Evolutionary conservation across 441 rosid genomes (phyloP).

Genomic region (Adansonia grandidieri): DNA sequence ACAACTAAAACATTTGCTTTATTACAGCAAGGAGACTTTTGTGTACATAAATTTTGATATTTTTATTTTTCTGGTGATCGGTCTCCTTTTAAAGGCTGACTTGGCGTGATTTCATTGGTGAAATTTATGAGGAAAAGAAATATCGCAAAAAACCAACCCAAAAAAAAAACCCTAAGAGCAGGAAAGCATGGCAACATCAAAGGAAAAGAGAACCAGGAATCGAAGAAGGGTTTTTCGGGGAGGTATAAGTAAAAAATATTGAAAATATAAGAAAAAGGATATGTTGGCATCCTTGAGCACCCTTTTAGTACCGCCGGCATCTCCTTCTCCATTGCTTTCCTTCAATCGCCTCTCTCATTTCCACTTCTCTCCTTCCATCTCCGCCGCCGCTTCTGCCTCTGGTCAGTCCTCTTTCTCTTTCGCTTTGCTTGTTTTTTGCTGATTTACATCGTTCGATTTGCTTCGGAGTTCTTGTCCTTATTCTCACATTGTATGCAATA

Average conservation of each 20-base stretch:
- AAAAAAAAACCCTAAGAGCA: background rate
- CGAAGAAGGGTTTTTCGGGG: background rate
- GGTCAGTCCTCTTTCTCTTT: conserved; percentile 39
- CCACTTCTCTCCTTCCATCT: conserved; percentile 27
- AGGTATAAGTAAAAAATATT: background rate
- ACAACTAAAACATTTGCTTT: no score
- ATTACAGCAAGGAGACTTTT: no score
- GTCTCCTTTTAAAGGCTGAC: background rate
- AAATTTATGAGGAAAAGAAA: background rate
- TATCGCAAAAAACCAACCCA: background rate
- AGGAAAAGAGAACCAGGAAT: background rate
- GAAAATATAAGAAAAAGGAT: conserved; percentile 10
- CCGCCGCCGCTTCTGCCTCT: conserved; percentile 31
- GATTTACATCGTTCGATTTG: background rate
- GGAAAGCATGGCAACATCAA: background rate
- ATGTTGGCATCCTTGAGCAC: conserved; percentile 40
- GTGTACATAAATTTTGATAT: no score
- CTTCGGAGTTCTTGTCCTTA: background rate
- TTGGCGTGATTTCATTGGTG: background rate
- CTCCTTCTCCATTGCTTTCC: conserved; percentile 45
- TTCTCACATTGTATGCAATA: background rate
- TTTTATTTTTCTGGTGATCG: background rate
- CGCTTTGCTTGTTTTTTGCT: background rate
- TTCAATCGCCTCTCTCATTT: conserved; percentile 43
- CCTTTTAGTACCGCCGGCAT: conserved; percentile 45